Evolutionary conservation across 2,329 filamentous ascomycete genomes (phyloP).

Genomic region (Exophiala alcalophila): DNA sequence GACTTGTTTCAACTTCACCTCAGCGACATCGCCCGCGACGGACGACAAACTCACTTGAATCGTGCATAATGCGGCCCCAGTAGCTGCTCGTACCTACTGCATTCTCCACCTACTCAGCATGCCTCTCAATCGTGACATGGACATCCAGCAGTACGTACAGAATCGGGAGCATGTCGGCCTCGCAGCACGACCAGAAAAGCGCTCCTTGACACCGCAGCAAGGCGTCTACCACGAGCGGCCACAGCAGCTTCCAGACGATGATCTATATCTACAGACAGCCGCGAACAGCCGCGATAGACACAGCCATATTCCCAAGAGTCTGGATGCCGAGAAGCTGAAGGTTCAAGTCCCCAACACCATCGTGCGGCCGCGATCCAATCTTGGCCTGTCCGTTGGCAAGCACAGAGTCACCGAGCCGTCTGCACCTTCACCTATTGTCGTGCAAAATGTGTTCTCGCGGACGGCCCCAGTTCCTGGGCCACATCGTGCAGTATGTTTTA

Average conservation of each 20-base stretch:
- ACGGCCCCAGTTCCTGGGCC: neutral
- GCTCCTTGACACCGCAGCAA: constrained; percentile 23
- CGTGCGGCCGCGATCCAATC: constrained; percentile 6
- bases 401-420: no score
- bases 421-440: neutral
- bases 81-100: no score
- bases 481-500: neutral
- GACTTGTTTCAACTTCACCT: no score
- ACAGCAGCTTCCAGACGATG: constrained; percentile 12
- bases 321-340: constrained; percentile 15
- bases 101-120: constrained; percentile 5
- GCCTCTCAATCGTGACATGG: constrained; percentile 14
- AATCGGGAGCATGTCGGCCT: constrained; percentile 7
- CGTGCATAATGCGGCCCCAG: no score
- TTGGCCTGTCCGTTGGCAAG: no score
- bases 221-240: constrained; percentile 10
- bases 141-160: constrained; percentile 15
- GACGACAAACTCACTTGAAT: no score
- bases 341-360: constrained; percentile 19
- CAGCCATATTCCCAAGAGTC: neutral
- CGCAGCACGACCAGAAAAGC: constrained; percentile 1
- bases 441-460: constrained; percentile 2
- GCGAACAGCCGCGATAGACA: constrained; percentile 5
- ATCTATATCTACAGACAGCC: neutral
- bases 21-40: no score